These are phyloP conservation scores for Penicillium sp. DNA, from an alignment of 2,329 filamentous ascomycete species.

Conservation along the genomic window DNA sequence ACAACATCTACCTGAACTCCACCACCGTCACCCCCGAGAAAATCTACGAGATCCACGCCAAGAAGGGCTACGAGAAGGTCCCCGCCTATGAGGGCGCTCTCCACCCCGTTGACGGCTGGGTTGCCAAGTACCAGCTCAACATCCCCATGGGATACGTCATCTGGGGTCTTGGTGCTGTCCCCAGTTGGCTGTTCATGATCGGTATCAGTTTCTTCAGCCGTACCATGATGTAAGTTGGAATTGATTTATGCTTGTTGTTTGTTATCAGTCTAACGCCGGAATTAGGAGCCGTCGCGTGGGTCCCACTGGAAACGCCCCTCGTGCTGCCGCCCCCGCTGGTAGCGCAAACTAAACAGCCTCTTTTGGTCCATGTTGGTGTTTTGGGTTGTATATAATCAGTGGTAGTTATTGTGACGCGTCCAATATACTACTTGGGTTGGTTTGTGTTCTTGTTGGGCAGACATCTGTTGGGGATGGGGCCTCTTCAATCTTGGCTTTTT, in stretches of 20 bases:
- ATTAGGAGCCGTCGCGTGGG: constrained; percentile 27
- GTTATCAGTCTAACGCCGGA: constrained; percentile 4
- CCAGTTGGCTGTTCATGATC: constrained; percentile 65
- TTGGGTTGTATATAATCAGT: constrained; percentile 35
- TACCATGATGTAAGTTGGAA: constrained; percentile 58
- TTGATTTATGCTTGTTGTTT: constrained; percentile 1
- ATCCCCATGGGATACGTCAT: constrained; percentile 56
- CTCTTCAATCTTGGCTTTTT: constrained; percentile 4
- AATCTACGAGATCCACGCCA: constrained; percentile 55
- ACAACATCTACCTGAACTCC: constrained; percentile 55
- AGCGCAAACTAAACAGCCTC: constrained; percentile 20
- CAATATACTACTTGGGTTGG: constrained; percentile 15
- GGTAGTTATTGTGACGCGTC: constrained; percentile 13
- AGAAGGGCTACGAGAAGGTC: constrained; percentile 54
- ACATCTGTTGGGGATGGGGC: neutral
- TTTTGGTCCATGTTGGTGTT: constrained; percentile 9
- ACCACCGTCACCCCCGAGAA: constrained; percentile 56
- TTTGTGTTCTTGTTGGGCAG: constrained; percentile 4
- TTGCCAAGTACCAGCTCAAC: constrained; percentile 53
- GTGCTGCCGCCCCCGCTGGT: constrained; percentile 17
- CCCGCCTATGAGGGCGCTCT: constrained; percentile 56
- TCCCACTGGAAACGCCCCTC: constrained; percentile 13
- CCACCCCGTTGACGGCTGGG: constrained; percentile 59
- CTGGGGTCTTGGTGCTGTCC: constrained; percentile 56
- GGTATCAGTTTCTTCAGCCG: constrained; percentile 59